Evolutionary conservation across 78 protist genomes (phyloP), one percentile per base, ranked within the genome.

Genomic region (Acrasis kona): DNA sequence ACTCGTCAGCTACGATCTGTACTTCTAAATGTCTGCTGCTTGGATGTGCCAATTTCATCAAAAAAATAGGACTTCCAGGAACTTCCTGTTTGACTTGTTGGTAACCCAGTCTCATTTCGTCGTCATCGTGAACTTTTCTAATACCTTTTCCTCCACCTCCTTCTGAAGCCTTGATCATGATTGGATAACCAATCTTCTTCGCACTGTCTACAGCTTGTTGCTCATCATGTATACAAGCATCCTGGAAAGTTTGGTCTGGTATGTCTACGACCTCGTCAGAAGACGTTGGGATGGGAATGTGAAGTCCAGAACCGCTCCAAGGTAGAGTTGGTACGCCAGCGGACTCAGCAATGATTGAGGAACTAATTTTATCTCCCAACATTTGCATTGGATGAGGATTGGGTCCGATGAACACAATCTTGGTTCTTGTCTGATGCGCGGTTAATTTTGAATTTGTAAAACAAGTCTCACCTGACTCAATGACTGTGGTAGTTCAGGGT

Each of bases 281-380:
- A 50, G 61, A 50, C 19, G 19, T 50, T 50, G 19, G 61, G 19
- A n/a, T 50, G n/a, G n/a, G 28, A 6, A 39, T 19, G 67, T 36
- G 41, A 70, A 72, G 10, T 38, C 2, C 7, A 69, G 27, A 27
- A 28, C 96, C 97, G 78, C 78, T 78, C 99, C 99, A 96, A 9
- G 94, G 88, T 3, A 96, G 75, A 86, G 91, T 82, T 2, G 96
- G 91, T 2, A 96, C 98, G 2, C 75, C 36, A 2, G 93, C 96
- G 0, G 93, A 61, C 84, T 95, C 97, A 2, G 98, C 98, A n/a
- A 97, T 89, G 29, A 95, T 82, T 30, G 96, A 86, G 12, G 97
- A 90, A 7, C 90, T 89, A 32, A 97, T 93, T 86, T 97, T 97
- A 90, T 97, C 99, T 2, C 99, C 99, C 31, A 93, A 83, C 34